Evolutionary conservation across 2,329 filamentous ascomycete genomes (phyloP).

Genomic region (Fusarium sulawesiense): DNA sequence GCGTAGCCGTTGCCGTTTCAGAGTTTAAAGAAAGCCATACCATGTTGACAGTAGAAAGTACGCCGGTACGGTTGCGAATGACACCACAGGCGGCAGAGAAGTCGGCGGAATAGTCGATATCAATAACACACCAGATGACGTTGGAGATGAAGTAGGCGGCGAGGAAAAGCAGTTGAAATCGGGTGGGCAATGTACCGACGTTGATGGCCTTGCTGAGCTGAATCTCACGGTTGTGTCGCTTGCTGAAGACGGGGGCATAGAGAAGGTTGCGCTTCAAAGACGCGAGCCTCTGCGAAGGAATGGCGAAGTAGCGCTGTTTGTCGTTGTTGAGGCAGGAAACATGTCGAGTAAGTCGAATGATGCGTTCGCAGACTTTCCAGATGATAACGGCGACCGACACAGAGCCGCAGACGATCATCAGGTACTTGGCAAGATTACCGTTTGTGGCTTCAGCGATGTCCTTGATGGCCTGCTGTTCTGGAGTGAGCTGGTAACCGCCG

Average conservation of each 20-base stretch:
- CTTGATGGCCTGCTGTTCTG: conserved; percentile 26
- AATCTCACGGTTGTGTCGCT: conserved; percentile 74
- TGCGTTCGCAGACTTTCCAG: conserved; percentile 72
- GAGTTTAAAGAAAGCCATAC: conserved; percentile 49
- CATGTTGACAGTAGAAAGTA: conserved; percentile 81
- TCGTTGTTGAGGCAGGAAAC: conserved; percentile 82
- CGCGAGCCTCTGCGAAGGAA: conserved; percentile 64
- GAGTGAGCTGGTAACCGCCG: conserved; percentile 30
- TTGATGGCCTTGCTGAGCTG: conserved; percentile 68
- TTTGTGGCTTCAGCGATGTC: conserved; percentile 48
- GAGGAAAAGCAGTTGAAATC: conserved; percentile 69
- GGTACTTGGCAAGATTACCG: conserved; percentile 68
- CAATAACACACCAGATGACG: conserved; percentile 73
- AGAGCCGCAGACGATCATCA: conserved; percentile 72
- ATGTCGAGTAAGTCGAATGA: conserved; percentile 76
- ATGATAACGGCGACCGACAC: conserved; percentile 72
- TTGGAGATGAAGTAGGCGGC: conserved; percentile 68
- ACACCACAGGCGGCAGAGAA: conserved; percentile 59
- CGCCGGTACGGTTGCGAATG: conserved; percentile 75
- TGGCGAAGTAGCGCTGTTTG: conserved; percentile 81
- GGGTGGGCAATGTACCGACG: conserved; percentile 69
- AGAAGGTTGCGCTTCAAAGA: conserved; percentile 79
- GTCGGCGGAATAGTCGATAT: conserved; percentile 67
- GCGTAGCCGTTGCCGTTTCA: neutral
- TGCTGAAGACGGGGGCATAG: conserved; percentile 72